Evolutionary conservation across 202 grass and related monocot species (phyloP), one percentile per base, ranked within the genome.

Genomic region (Miscanthus sacchariflorus): DNA sequence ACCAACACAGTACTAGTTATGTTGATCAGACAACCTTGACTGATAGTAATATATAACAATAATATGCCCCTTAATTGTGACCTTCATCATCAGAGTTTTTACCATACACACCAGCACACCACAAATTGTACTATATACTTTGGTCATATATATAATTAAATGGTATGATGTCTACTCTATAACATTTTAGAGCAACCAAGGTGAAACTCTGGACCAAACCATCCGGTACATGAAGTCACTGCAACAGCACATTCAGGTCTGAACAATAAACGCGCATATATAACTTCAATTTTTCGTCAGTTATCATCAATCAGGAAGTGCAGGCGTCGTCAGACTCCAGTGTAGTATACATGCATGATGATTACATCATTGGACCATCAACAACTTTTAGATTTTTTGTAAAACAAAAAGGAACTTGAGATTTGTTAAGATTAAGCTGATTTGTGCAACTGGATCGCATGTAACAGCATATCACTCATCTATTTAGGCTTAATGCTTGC

Each of bases 201-300:
- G 23, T 35, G 68, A 76, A 13, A 85, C 82, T 46, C 76, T 89
- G 12, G 87, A 89, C 24, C 56, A 68, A 12, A 84, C 82, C 5
- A 89, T 89, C 24, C 56, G 56, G 33, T 80, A 80, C 81, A 30
- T 89, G 11, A 89, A 67, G 75, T 50, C 68, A 19, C 86, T 77
- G 48, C 72, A 77, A 9, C 35, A 78, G 5, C 72, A 88, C 14
- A 40, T n/a, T n/a, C 48, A 70, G 73, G 38, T n/a, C n/a, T n/a
- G 70, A 70, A 70, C 68, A 19, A 65, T 12, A 23, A 65, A 27
- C 61, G 24, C n/a, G 4, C 19, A n/a, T n/a, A n/a, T n/a, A 27
- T 27, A 65, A 12, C 61, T 25, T n/a, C 0, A 9, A 21, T 21
- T 7, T 58, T 21, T 21, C 54, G 54, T 58, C 54, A 21, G 18